Evolutionary conservation across 2,329 filamentous ascomycete species (phyloP), one percentile per base, ranked within the genome.

Genomic region (Pseudovirgaria hyperparasitica): DNA sequence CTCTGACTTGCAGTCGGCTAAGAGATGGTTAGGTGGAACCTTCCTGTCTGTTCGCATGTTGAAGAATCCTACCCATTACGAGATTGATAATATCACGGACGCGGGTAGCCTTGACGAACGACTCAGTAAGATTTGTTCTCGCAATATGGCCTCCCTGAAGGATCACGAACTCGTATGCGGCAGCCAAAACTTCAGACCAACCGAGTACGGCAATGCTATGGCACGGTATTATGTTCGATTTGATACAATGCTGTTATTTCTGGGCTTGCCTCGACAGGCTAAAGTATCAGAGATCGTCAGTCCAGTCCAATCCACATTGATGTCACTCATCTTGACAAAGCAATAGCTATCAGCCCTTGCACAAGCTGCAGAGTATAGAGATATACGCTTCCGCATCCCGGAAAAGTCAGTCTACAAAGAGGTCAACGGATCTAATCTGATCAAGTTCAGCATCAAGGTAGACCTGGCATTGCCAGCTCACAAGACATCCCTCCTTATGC

Each of bases 151-250:
- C 8, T 58, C 73, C n/a, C 59, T 92, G 2, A 64, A 72, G 31
- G 63, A 76, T 15, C 50, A 60, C 19, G 57, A 64, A 1, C 58
- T 90, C 5, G 59, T 85, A 9, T 62, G 60, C 12, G 50, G 43
- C 5, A 35, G 45, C 8, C 46, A 59, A 0, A 52, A 52, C 4
- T 63, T 87, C 25, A 60, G 55, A 15, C 72, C 70, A 23, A 87
- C 80, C 0, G 71, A 76, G 25, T 82, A 78, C 42, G 82, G 82
- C 2, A 65, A 77, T 30, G 76, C 77, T 4, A 92, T 92, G 82
- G 79, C 82, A 22, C 70, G 72, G 25, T 92, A 87, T 47, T 87
- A 82, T 56, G 60, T 90, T 3, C 71, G 71, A 13, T 86, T 86
- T 39, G 67, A 77, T 19, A 90, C 82, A 0, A 92, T 90, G 81